Base-by-base conservation (phyloP, 805 yeast species). In the Kodamaea fukazawae region DNA sequence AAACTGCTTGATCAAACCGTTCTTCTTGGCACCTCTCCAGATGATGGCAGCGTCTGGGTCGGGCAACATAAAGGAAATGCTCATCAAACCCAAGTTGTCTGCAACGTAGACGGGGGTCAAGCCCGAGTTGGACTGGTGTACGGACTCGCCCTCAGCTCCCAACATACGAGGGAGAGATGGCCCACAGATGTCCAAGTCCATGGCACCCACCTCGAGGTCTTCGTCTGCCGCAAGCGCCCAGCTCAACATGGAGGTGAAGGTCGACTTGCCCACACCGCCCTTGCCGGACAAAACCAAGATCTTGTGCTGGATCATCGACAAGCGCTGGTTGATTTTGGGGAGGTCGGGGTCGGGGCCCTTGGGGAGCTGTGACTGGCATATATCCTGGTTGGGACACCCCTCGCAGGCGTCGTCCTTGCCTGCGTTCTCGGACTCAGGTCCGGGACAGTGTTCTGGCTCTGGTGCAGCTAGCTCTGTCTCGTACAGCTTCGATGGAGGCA, bases 381-480 rank as follows among this genome's bases (percentile, higher is more conserved):
- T 85, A 32, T 74, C 79, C 61, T 93, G 89, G 63, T 93, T 93
- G 11, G 97, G 95, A 67, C 99, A 93, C 8, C 97, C 96, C 7
- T 68, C 75, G 58, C 99, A 93, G 9, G 98, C 96, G 55, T 87
- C 96, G 2, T 87, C 90, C 52, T 84, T 79, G 6, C 99, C 99
- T 2, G 99, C 99, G 38, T 67, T 63, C 50, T 89, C 97, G 2
- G 95, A 83, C 57, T 91, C 96, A 1, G 98, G 96, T 1, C 99
- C 99, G 0, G 99, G 99, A 67, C 99, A 93, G 61, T 93, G 98
- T 57, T 89, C 97, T 1, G 99, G 98, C 54, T 84, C 95, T 0
- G 93, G 89, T 0, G 81, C 86, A 40, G 71, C 49, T 16, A 66
- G 53, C 31, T 35, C 32, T 7, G 38, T 29, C n/a, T 33, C 29